Evolutionary conservation across 2,329 filamentous ascomycete genomes (phyloP).

Genomic region (Hirsutella rhossiliensis): DNA sequence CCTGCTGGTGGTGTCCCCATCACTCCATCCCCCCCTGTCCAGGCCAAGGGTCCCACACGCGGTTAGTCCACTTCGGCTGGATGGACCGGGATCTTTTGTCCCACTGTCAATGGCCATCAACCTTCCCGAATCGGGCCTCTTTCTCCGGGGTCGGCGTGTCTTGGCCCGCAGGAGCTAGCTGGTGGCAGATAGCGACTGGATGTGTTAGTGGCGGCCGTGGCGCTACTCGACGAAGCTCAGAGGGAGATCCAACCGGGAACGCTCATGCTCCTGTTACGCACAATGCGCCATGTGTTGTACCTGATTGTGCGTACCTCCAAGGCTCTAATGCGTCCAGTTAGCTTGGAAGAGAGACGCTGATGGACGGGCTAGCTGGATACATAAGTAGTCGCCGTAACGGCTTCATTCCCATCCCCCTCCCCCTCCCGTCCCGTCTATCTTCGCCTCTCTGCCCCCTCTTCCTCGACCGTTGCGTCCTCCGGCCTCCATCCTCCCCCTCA

Average conservation of each 20-base stretch:
- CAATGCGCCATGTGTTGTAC: no score
- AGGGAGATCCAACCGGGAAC: no score
- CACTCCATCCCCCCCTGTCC: no score
- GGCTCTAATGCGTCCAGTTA: no score
- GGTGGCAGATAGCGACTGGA: not conserved
- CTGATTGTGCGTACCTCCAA: no score
- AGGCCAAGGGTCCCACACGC: not conserved
- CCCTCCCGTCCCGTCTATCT: not conserved
- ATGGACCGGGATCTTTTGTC: slow-evolving; percentile 10
- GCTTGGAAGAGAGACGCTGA: no score
- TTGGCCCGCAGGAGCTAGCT: not conserved
- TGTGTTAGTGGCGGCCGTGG: not conserved
- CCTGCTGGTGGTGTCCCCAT: no score
- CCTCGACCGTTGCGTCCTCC: not conserved
- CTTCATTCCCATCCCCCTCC: not conserved
- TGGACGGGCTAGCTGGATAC: no score
- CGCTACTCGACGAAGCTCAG: no score
- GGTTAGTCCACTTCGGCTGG: not conserved
- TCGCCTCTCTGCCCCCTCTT: not conserved
- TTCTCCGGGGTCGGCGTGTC: slow-evolving; percentile 8
- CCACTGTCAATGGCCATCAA: slow-evolving; percentile 1
- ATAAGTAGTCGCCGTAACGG: not conserved
- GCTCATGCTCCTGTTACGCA: no score
- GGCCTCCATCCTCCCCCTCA: not conserved
- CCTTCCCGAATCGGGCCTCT: slow-evolving; percentile 9